Evolutionary conservation across 2,329 filamentous ascomycete species (phyloP).

Genomic region (Cladosporium halotolerans): DNA sequence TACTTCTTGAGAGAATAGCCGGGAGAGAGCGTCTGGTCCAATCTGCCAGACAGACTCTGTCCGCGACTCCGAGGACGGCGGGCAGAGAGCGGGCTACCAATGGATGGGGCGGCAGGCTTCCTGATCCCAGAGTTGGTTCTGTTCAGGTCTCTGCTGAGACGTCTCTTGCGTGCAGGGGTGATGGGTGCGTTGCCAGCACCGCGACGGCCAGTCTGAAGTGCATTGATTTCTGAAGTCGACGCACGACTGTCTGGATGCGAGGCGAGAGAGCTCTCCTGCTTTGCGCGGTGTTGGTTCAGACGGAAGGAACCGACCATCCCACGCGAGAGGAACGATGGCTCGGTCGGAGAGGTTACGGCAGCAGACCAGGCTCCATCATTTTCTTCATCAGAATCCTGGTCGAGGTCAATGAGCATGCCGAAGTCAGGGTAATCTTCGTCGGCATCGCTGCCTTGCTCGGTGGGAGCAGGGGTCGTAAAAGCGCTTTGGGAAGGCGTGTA

Average conservation of each 20-base stretch:
- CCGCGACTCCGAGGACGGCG: slow-evolving; percentile 18
- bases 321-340: slow-evolving; percentile 41
- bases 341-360: slow-evolving; percentile 26
- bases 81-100: slow-evolving; percentile 16
- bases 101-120: slow-evolving; percentile 16
- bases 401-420: slow-evolving; percentile 10
- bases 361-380: slow-evolving; percentile 34
- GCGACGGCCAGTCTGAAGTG: slow-evolving; percentile 58
- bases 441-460: slow-evolving; percentile 5
- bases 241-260: slow-evolving; percentile 56
- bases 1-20: slow-evolving; percentile 3
- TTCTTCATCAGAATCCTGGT: slow-evolving; percentile 38
- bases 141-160: slow-evolving; percentile 23
- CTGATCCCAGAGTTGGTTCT: slow-evolving; percentile 24
- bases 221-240: slow-evolving; percentile 56
- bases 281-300: slow-evolving; percentile 48
- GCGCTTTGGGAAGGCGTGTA: slow-evolving; percentile 1
- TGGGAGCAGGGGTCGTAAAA: slow-evolving; percentile 6
- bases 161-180: slow-evolving; percentile 55
- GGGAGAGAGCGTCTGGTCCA: slow-evolving; percentile 11
- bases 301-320: slow-evolving; percentile 75
- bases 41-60: slow-evolving; percentile 8
- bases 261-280: slow-evolving; percentile 48
- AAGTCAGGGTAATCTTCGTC: slow-evolving; percentile 10
- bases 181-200: slow-evolving; percentile 61